A percentile compares a stretch with the other conserved stretches of the same genome.
These are phyloP conservation scores for Talaromyces piceae DNA, from an alignment of 2,329 filamentous ascomycete genomes.

Conservation along the genomic window DNA sequence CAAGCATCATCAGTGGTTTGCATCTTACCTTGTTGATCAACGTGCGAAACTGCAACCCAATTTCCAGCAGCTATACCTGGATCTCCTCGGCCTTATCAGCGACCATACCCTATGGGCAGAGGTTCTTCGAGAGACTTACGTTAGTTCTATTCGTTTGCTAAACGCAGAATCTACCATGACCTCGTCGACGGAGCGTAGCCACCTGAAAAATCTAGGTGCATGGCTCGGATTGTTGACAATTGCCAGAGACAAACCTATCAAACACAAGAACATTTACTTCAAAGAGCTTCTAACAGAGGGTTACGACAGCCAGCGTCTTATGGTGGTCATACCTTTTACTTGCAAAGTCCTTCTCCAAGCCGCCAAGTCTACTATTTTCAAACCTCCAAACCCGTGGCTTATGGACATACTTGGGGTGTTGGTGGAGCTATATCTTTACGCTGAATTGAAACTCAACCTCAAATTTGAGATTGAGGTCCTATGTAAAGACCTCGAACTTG, in stretches of 20 bases:
- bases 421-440: slow-evolving; percentile 87
- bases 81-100: slow-evolving; percentile 76
- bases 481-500: slow-evolving; percentile 84
- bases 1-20: slow-evolving; percentile 92
- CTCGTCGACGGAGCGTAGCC: slow-evolving; percentile 73
- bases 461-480: slow-evolving; percentile 99
- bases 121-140: slow-evolving; percentile 86
- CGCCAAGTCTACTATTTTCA: slow-evolving; percentile 77
- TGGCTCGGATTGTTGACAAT: slow-evolving; percentile 94
- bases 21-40: slow-evolving; percentile 87
- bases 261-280: slow-evolving; percentile 94
- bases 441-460: slow-evolving; percentile 88
- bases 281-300: slow-evolving; percentile 91
- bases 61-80: slow-evolving; percentile 87
- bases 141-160: slow-evolving; percentile 75
- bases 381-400: slow-evolving; percentile 91
- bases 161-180: slow-evolving; percentile 84
- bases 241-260: slow-evolving; percentile 89
- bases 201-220: slow-evolving; percentile 85
- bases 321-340: slow-evolving; percentile 92
- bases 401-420: slow-evolving; percentile 92
- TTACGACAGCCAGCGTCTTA: slow-evolving; percentile 81
- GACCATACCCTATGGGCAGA: slow-evolving; percentile 75
- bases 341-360: slow-evolving; percentile 92
- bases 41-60: slow-evolving; percentile 96